Evolutionary conservation across 2,329 filamentous ascomycete species (phyloP).

Genomic region (Tolypocladium paradoxum): DNA sequence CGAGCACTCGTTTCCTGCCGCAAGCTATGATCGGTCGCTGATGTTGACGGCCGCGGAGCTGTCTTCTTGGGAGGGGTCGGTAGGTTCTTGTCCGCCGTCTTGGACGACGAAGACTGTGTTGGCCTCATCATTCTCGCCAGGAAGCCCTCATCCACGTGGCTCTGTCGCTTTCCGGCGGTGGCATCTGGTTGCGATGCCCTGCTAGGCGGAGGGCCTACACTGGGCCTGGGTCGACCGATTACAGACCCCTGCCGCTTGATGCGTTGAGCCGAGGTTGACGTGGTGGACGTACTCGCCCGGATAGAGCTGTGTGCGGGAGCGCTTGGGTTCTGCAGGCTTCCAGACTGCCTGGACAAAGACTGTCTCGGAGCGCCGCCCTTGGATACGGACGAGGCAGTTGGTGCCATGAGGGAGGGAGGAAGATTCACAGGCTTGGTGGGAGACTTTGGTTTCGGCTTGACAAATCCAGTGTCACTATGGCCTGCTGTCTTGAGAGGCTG

Average conservation of each 20-base stretch:
- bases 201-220: constrained; percentile 48
- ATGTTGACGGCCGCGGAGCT: constrained; percentile 11
- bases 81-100: constrained; percentile 51
- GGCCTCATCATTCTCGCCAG: constrained; percentile 75
- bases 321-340: constrained; percentile 22
- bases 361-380: constrained; percentile 31
- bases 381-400: constrained; percentile 58
- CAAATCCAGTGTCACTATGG: constrained; percentile 29
- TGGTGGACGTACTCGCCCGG: constrained; percentile 5
- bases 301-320: constrained; percentile 25
- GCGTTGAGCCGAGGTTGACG: constrained; percentile 13
- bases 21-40: constrained; percentile 8
- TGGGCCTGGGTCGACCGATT: constrained; percentile 35
- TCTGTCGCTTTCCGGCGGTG: constrained; percentile 34
- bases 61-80: constrained; percentile 37
- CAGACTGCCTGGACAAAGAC: constrained; percentile 15
- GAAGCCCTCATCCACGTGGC: constrained; percentile 57
- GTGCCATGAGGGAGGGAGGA: constrained; percentile 56
- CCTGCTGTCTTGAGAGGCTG: constrained; percentile 28
- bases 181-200: constrained; percentile 20
- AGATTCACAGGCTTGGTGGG: constrained; percentile 58
- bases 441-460: constrained; percentile 54
- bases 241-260: constrained; percentile 36
- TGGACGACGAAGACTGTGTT: constrained; percentile 57
- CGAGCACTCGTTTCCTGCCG: constrained; percentile 4